phyloP scores from a whole-genome alignment of 768 basidiomycete genomes.

The Collybia sordida region DNA sequence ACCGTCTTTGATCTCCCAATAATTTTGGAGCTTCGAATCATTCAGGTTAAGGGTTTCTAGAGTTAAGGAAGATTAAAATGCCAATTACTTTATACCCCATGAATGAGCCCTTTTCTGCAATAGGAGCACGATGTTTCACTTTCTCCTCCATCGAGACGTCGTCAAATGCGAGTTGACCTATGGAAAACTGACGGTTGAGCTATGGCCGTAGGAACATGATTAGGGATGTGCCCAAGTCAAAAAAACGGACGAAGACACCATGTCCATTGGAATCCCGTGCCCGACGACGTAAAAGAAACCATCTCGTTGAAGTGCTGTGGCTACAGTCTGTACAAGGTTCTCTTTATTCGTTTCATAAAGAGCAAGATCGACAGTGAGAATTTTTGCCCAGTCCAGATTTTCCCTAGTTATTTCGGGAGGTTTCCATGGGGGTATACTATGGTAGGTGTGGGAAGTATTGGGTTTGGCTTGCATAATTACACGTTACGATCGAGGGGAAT shows the following conservation, averaged over 20 bases:
- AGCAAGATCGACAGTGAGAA: constrained; percentile 34
- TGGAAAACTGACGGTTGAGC: constrained; percentile 29
- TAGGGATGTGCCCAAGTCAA: background rate
- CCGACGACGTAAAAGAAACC: constrained; percentile 36
- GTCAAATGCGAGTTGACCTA: constrained; percentile 30
- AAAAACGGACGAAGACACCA: constrained; percentile 10
- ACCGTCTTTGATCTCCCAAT: constrained; percentile 34
- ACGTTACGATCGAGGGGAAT: too few relatives aligned
- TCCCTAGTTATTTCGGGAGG: constrained; percentile 20
- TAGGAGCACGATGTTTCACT: constrained; percentile 26
- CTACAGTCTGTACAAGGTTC: constrained; percentile 25
- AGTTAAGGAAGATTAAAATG: background rate
- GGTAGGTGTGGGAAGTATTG: background rate
- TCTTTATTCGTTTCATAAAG: constrained; percentile 27
- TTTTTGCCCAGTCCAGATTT: constrained; percentile 31
- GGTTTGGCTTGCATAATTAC: background rate
- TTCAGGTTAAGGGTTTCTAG: background rate
- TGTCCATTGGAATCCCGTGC: constrained; percentile 26
- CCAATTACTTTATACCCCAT: constrained; percentile 30
- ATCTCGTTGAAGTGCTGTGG: constrained; percentile 28
- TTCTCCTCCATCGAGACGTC: constrained; percentile 29
- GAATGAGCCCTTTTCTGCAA: constrained; percentile 32
- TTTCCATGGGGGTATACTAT: constrained; percentile 19
- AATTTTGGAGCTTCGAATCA: constrained; percentile 27
- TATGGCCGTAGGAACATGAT: constrained; percentile 1